Evolutionary conservation across 2,329 filamentous ascomycete genomes (phyloP), one percentile per base, ranked within the genome.

Genomic region (Chlorencoelia australis): DNA sequence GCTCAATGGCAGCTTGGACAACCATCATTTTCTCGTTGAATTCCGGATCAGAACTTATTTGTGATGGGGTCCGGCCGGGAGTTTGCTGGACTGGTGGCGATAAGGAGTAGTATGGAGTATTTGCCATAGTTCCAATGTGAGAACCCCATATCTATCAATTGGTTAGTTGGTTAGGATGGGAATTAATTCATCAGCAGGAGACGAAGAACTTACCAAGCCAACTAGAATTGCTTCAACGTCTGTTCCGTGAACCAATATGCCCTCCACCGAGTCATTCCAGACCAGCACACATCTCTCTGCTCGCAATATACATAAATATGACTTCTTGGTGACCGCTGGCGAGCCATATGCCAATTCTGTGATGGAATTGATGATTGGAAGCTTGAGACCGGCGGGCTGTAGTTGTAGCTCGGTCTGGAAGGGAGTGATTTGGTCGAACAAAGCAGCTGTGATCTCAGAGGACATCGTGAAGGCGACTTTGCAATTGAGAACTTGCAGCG

Each of bases 401-500:
- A 48, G 35, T 22, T 38, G 33, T 2, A 48, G n/a, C 20, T 46
- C 45, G 3, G 40, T 41, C 24, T 48, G 45, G 25, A 42, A 44
- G 14, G 45, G 45, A 7, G 31, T 35, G 19, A 48, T 40, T n/a
- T 46, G 43, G 18, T 43, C 43, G 22, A 48, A 33, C 18, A 48
- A 38, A n/a, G 41, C 62, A 14, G 62, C 57, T 18, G 65, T 64
- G 37, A 66, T 65, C 30, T 67, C 59, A 2, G 64, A 64, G 7
- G 60, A 62, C 62, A 71, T 67, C 7, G 67, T 69, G 40, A 69
- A 58, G 10, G 64, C 65, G 21, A 39, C 37, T 68, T 44, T 44
- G 30, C 40, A 42, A 30, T 30, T 32, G 7, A 44, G 16, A 5
- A 28, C 27, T 30, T 44, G 42, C 40, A 44, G 30, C 4, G 36